A percentile compares a stretch with the other conserved stretches of the same genome.
These are phyloP conservation scores for Cyphellophora europaea DNA, from an alignment of 2,329 filamentous ascomycete genomes.

Conservation along the genomic window DNA sequence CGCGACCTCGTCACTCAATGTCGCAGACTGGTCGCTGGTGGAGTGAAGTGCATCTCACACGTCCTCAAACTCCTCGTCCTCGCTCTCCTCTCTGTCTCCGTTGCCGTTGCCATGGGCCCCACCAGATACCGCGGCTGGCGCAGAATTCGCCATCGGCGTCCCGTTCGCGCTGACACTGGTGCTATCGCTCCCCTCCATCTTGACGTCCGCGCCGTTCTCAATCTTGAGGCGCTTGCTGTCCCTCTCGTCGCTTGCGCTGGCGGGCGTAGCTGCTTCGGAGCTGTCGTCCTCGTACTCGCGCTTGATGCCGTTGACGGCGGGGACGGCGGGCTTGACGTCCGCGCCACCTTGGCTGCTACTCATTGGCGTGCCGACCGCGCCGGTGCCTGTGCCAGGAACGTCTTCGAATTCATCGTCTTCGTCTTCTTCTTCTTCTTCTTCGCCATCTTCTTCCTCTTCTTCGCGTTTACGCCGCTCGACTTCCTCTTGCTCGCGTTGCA, in stretches of 20 bases:
- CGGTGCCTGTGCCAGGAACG: slow-evolving; percentile 10
- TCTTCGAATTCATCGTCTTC: slow-evolving; percentile 20
- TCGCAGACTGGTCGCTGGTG: too few species aligned
- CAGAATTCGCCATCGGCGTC: too few species aligned
- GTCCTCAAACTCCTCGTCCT: slow-evolving; percentile 20
- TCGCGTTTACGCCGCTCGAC: slow-evolving; percentile 9
- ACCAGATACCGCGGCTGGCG: too few species aligned
- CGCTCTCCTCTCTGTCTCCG: slow-evolving; percentile 15
- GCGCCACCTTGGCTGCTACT: slow-evolving; percentile 2
- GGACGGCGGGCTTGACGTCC: neutral
- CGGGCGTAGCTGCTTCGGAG: slow-evolving; percentile 15
- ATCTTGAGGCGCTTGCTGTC: slow-evolving; percentile 15
- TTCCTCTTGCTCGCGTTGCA: slow-evolving; percentile 14
- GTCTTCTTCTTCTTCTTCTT: slow-evolving; percentile 16
- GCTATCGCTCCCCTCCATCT: neutral
- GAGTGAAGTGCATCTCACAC: too few species aligned
- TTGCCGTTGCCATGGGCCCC: slow-evolving; percentile 1
- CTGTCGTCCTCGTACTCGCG: slow-evolving; percentile 13
- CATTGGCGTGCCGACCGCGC: slow-evolving; percentile 10
- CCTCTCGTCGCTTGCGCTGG: slow-evolving; percentile 1
- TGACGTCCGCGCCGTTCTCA: slow-evolving; percentile 10
- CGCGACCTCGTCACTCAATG: too few species aligned
- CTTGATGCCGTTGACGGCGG: slow-evolving; percentile 13
- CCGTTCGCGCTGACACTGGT: neutral
- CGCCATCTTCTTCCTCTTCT: slow-evolving; percentile 13